These are phyloP conservation scores for Naumovozyma baii DNA, from an alignment of 805 yeast species.

Conservation along the genomic window DNA sequence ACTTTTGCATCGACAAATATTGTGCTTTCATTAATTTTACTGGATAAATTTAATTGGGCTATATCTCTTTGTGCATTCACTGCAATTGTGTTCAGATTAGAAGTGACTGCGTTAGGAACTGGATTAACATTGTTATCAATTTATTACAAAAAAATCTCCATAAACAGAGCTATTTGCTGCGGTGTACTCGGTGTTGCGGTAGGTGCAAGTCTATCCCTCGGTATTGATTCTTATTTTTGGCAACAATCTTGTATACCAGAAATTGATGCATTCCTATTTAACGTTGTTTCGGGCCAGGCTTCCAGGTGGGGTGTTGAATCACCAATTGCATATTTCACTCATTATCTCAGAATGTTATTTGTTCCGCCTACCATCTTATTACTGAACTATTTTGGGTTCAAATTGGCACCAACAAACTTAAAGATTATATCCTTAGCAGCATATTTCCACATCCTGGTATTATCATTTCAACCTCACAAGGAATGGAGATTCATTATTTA, in stretches of 20 bases:
- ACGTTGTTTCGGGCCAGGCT: constrained; percentile 67
- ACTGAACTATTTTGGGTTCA: constrained; percentile 32
- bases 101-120: constrained; percentile 47
- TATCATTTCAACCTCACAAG: constrained; percentile 83
- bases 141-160: constrained; percentile 37
- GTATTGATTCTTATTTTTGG: constrained; percentile 78
- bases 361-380: constrained; percentile 38
- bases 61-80: constrained; percentile 49
- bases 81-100: constrained; percentile 64
- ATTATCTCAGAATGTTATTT: constrained; percentile 34
- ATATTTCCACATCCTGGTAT: constrained; percentile 43
- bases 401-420: constrained; percentile 30
- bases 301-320: constrained; percentile 83
- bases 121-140: constrained; percentile 40
- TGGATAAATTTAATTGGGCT: constrained; percentile 40
- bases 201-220: constrained; percentile 38
- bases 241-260: constrained; percentile 56
- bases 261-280: constrained; percentile 58
- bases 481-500: constrained; percentile 90
- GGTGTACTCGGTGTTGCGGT: constrained; percentile 37
- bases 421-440: constrained; percentile 44
- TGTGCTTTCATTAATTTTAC: constrained; percentile 43
- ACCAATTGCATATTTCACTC: constrained; percentile 51
- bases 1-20: constrained; percentile 63
- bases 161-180: constrained; percentile 33